Conservation (phyloP, 2,329 filamentous ascomycete genomes). For the Colletotrichum sp. region DNA sequence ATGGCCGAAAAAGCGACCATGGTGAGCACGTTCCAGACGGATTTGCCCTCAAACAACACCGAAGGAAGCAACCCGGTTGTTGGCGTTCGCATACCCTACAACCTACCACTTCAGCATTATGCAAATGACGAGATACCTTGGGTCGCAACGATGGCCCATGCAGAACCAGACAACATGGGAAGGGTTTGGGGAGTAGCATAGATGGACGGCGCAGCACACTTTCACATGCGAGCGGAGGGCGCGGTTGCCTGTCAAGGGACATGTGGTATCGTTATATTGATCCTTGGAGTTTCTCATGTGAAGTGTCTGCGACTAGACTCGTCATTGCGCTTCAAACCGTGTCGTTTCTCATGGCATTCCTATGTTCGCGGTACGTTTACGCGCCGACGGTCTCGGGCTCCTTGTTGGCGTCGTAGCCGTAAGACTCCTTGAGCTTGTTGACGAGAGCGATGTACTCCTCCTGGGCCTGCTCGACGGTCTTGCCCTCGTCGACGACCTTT, state of each 20-base stretch:
- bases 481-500: slow-evolving; percentile 67
- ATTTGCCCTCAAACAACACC: slow-evolving; percentile 49
- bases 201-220: not conserved
- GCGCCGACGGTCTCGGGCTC: slow-evolving; percentile 60
- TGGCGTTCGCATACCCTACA: slow-evolving; percentile 83
- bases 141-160: slow-evolving; percentile 69
- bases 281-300: not conserved
- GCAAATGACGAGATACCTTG: slow-evolving; percentile 70
- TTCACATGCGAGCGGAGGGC: not conserved
- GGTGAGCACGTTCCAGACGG: slow-evolving; percentile 70
- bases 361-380: slow-evolving; percentile 16
- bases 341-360: slow-evolving; percentile 12
- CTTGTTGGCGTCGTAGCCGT: slow-evolving; percentile 72
- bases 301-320: not conserved
- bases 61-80: slow-evolving; percentile 48
- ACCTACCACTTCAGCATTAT: slow-evolving; percentile 75
- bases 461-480: slow-evolving; percentile 72
- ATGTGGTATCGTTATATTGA: slow-evolving; percentile 20
- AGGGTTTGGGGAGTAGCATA: slow-evolving; percentile 35
- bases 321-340: not conserved
- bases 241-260: not conserved
- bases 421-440: slow-evolving; percentile 72
- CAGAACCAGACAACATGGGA: slow-evolving; percentile 66
- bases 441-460: slow-evolving; percentile 76
- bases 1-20: slow-evolving; percentile 60